Evolutionary conservation across 169 alveolate species (phyloP).

Genomic region (Eimeria sp.): DNA sequence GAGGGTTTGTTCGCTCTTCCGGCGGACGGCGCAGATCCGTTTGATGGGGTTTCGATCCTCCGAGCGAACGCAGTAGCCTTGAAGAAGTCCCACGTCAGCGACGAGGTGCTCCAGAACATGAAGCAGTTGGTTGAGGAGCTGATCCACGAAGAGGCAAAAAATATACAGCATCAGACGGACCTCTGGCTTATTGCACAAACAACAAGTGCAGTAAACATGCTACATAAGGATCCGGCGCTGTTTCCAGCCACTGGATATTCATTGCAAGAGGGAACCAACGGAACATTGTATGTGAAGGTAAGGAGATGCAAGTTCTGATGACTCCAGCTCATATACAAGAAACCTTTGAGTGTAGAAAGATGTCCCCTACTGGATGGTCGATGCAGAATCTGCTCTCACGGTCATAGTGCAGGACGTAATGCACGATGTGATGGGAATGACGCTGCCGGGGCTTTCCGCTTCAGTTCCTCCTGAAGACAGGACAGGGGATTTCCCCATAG

Average conservation of each 20-base stretch:
- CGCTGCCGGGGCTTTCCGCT: neutral
- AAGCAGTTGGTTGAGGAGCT: constrained; percentile 7
- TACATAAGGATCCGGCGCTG: constrained; percentile 16
- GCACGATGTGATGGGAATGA: constrained; percentile 25
- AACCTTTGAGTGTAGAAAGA: constrained; percentile 12
- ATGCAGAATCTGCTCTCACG: constrained; percentile 59
- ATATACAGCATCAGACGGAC: constrained; percentile 57
- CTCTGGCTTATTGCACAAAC: constrained; percentile 48
- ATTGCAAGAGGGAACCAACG: constrained; percentile 15
- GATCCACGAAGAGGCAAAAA: constrained; percentile 34
- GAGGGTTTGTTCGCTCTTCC: constrained; percentile 23
- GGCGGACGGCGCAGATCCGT: constrained; percentile 47
- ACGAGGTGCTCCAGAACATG: constrained; percentile 14
- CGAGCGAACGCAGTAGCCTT: constrained; percentile 54
- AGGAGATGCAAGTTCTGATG: neutral
- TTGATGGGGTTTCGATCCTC: constrained; percentile 24
- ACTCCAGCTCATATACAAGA: neutral
- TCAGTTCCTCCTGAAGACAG: neutral
- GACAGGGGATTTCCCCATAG: constrained; percentile 4
- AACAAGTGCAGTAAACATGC: constrained; percentile 26
- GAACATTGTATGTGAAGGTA: constrained; percentile 47
- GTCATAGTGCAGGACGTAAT: constrained; percentile 34
- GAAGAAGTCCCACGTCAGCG: constrained; percentile 26
- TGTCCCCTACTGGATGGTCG: constrained; percentile 38
- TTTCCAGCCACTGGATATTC: constrained; percentile 42